Evolutionary conservation across 495 filamentous ascomycete genomes (phyloP).

Genomic region (Aspergillus bridgeri): DNA sequence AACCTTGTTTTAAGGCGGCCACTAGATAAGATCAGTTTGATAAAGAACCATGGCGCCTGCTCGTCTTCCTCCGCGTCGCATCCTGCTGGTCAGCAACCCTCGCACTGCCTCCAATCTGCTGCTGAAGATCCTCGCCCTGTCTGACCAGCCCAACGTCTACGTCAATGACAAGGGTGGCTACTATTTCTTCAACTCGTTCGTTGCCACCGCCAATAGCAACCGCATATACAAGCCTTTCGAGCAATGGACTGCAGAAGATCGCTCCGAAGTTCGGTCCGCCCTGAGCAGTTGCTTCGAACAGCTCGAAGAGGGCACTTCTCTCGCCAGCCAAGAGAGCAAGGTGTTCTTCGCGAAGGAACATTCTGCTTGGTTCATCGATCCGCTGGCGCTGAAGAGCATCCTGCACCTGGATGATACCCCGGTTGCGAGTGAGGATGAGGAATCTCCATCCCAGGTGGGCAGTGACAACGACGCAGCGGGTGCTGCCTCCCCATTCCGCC

Average conservation of each 20-base stretch:
- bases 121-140: conserved; percentile 26
- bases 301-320: conserved; percentile 24
- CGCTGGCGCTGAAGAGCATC: conserved; percentile 3
- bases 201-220: conserved; percentile 2
- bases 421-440: too few species aligned
- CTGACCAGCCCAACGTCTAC: conserved; percentile 22
- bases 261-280: conserved; percentile 5
- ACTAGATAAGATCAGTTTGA: not conserved
- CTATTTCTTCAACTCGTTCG: conserved; percentile 26
- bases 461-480: not conserved
- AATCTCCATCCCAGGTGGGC: too few species aligned
- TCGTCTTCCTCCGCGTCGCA: not conserved
- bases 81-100: conserved; percentile 30
- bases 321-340: conserved; percentile 25
- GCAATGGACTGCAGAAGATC: conserved; percentile 27
- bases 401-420: not conserved
- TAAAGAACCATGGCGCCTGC: not conserved
- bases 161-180: conserved; percentile 24
- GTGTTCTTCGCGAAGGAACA: conserved; percentile 42
- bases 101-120: conserved; percentile 39
- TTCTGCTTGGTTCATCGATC: conserved; percentile 22
- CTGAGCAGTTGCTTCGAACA: conserved; percentile 25
- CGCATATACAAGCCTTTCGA: conserved; percentile 18
- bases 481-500: conserved; percentile 1
- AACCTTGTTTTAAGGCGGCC: not conserved